Conservation (phyloP, 2,329 filamentous ascomycete species). For the Exophiala lecanii-corni region DNA sequence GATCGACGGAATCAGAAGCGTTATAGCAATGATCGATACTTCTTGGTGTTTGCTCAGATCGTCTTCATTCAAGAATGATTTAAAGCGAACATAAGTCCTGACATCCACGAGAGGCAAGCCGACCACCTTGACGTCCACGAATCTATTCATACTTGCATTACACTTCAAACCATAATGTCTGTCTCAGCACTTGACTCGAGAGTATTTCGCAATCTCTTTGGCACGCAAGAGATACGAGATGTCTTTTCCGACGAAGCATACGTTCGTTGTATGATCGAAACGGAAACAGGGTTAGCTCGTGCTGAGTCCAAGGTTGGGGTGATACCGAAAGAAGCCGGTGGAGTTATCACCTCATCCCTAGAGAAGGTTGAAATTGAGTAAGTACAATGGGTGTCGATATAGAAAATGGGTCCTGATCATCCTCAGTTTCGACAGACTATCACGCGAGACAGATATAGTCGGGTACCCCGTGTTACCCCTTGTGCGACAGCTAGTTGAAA, state of each 20-base stretch:
- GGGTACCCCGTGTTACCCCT: constrained; percentile 29
- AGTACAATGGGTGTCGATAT: constrained; percentile 1
- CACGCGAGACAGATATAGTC: constrained; percentile 27
- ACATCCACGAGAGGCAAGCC: too few relatives aligned
- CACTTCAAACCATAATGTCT: too few relatives aligned
- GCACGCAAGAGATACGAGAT: constrained; percentile 27
- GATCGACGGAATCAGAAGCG: too few relatives aligned
- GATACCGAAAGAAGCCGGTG: constrained; percentile 24
- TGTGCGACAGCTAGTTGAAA: constrained; percentile 26
- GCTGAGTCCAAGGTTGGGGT: constrained; percentile 25
- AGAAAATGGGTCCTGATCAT: background rate
- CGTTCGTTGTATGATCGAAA: constrained; percentile 20
- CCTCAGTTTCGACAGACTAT: constrained; percentile 22
- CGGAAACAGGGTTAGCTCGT: constrained; percentile 26
- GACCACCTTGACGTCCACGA: too few relatives aligned
- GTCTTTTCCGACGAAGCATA: constrained; percentile 29
- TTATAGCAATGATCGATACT: too few relatives aligned
- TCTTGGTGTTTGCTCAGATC: too few relatives aligned
- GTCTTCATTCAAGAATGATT: too few relatives aligned
- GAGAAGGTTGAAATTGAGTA: constrained; percentile 17
- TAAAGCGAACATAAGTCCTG: too few relatives aligned
- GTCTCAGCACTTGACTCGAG: constrained; percentile 28
- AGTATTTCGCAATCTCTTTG: constrained; percentile 28
- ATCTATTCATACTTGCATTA: too few relatives aligned
- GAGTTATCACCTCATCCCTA: constrained; percentile 21